Conservation (phyloP, 768 basidiomycete genomes). For the Hericium rajendrae region DNA sequence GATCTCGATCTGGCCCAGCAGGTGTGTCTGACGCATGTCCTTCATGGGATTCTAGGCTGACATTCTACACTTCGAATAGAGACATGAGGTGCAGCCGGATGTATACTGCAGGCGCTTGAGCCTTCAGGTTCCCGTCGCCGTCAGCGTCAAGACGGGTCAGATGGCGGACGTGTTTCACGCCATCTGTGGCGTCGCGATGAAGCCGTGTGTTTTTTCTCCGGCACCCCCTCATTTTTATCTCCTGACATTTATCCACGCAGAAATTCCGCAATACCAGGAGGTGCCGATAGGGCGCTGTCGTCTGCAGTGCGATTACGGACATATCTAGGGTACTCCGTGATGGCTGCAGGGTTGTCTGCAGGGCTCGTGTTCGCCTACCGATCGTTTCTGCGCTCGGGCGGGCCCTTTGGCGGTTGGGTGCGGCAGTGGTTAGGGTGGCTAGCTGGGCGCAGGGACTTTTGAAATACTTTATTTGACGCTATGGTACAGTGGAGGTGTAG, state of each 20-base stretch:
- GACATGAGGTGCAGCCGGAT: constrained; percentile 98
- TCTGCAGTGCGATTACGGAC: constrained; percentile 57
- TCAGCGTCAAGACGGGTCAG: constrained; percentile 81
- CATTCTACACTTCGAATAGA: constrained; percentile 31
- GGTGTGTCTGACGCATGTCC: constrained; percentile 30
- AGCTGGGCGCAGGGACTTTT: constrained; percentile 37
- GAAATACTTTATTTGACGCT: constrained; percentile 10
- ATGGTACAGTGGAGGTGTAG: not conserved
- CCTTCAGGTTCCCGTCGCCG: constrained; percentile 90
- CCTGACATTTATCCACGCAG: constrained; percentile 12
- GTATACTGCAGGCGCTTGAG: constrained; percentile 87
- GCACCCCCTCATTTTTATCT: not conserved
- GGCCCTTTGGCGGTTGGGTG: constrained; percentile 41
- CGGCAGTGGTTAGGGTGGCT: constrained; percentile 62
- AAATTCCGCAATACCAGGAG: constrained; percentile 61
- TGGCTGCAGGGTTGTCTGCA: constrained; percentile 68
- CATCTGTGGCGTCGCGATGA: constrained; percentile 76
- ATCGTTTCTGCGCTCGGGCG: constrained; percentile 55
- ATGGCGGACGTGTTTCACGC: constrained; percentile 82
- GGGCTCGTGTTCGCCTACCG: constrained; percentile 63
- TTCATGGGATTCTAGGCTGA: not conserved
- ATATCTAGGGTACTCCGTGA: constrained; percentile 63
- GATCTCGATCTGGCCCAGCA: constrained; percentile 95
- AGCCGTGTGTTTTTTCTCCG: constrained; percentile 52
- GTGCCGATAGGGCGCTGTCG: constrained; percentile 70